A percentile compares a stretch with the other conserved stretches of the same genome.
phyloP scores from a whole-genome alignment of 2,329 filamentous ascomycete species.

The Paraphaeosphaeria sporulosa region DNA sequence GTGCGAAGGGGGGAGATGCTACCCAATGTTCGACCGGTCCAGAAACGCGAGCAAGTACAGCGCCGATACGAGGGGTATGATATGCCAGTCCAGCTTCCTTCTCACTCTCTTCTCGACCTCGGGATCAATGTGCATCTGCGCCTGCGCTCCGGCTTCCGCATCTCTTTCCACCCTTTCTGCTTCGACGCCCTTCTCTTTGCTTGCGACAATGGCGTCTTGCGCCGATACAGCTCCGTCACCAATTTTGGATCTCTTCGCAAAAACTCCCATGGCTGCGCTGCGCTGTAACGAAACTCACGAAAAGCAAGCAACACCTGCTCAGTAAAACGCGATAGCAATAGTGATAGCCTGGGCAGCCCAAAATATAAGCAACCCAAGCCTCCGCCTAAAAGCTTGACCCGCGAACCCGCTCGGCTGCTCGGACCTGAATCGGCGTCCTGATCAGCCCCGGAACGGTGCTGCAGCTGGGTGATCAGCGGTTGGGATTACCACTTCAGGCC shows the following conservation, averaged over 20 bases:
- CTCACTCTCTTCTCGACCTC: slow-evolving; percentile 33
- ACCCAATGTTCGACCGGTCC: slow-evolving; percentile 51
- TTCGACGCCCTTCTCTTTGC: not conserved
- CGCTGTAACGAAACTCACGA: too few relatives aligned
- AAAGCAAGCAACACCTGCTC: not conserved
- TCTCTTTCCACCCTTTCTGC: not conserved
- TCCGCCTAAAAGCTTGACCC: slow-evolving; percentile 14
- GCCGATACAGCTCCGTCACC: not conserved
- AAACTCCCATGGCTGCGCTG: not conserved
- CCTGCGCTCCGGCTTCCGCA: not conserved
- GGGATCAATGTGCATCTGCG: slow-evolving; percentile 12
- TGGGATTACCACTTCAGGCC: not conserved
- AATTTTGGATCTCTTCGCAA: not conserved
- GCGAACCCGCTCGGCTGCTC: not conserved
- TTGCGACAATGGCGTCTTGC: not conserved
- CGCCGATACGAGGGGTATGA: slow-evolving; percentile 42
- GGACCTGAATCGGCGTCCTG: not conserved
- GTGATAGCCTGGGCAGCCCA: too few relatives aligned
- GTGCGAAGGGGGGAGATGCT: not conserved
- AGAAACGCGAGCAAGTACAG: slow-evolving; percentile 47
- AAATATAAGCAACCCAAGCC: slow-evolving; percentile 12
- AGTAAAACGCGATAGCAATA: too few relatives aligned
- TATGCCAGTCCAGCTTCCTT: slow-evolving; percentile 40
- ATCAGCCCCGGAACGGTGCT: not conserved
- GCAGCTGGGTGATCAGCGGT: not conserved